These are phyloP conservation scores for Patellifolia procumbens DNA, from an alignment of 179 eudicot species.

Conservation along the genomic window DNA sequence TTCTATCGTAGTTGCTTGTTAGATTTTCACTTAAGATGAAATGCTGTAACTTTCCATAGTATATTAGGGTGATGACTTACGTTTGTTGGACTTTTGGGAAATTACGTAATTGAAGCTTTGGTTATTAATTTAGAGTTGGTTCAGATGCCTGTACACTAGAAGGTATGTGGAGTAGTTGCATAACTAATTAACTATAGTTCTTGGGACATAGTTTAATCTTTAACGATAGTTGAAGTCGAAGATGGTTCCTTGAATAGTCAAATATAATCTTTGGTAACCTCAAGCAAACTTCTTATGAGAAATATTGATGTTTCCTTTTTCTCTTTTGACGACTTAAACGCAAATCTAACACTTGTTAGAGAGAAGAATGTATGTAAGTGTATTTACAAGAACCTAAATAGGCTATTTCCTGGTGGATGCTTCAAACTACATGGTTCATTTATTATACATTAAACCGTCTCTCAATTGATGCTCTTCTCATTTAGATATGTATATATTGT, in stretches of 20 bases:
- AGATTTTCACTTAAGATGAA: not conserved
- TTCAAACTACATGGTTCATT: conserved; percentile 1
- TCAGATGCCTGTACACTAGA: not conserved
- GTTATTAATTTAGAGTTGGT: not conserved
- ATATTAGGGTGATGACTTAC: not conserved
- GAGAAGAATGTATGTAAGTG: not conserved
- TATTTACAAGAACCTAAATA: not conserved
- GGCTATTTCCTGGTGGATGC: conserved; percentile 2
- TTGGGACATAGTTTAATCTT: too few species aligned
- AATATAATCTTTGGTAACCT: not conserved
- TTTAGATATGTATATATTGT: not conserved
- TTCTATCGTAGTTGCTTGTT: not conserved
- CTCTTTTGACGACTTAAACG: not conserved
- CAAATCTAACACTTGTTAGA: not conserved
- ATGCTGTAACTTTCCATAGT: not conserved
- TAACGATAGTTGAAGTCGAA: not conserved
- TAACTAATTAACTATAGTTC: too few species aligned
- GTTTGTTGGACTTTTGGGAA: not conserved
- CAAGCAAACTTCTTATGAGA: not conserved
- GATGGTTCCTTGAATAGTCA: not conserved
- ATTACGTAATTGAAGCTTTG: not conserved
- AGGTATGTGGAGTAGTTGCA: not conserved
- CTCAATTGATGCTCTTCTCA: not conserved
- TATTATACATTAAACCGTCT: not conserved
- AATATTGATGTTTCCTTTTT: not conserved